Base-by-base conservation (phyloP, 345 rosid species). In the Citrus inodora region DNA sequence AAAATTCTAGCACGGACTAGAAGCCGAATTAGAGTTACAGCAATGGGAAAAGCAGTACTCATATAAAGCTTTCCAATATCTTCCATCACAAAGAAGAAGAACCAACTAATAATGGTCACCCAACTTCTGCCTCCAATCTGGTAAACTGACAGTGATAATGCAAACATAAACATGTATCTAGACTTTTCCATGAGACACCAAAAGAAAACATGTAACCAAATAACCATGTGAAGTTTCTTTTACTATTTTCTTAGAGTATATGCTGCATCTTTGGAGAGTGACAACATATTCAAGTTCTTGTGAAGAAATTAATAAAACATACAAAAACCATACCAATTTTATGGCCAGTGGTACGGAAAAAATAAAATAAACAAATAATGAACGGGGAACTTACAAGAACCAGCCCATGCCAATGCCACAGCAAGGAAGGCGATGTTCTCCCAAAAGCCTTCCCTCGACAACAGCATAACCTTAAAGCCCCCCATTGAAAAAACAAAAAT, bases 331-430 rank as follows among this genome's bases (percentile, higher is more conserved):
- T 11, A 66, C 10, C 55, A 1, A 53, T 51, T 1, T 27, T 21
- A 22, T 71, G 53, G 37, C 61, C 35, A 30, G 28, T 38, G 46
- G 0, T 0, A 67, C n/a, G 17, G 4, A 63, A 63, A 63, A 17
- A 16, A 63, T 14, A 5, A 28, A 60, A 25, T 11, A 28, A 24
- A 75, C 40, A 1, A 69, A 27, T 0, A 35, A n/a, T 32, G 30
- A 48, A 60, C 10, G 9, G 22, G 56, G 4, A 85, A 88, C 98
- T 89, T 85, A 93, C 98, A 95, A 68, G 80, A 92, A 82, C 98
- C 98, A 95, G 40, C 98, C 98, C 85, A 87, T 81, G 84, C 98
- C 98, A 76, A 95, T 53, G 69, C 98, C 98, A 76, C 98, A 95
- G 63, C 93, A 90, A 65, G 97, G 97, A 80, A 93, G 87, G 46